These are phyloP conservation scores for Tephrocybe sp. DNA, from an alignment of 768 basidiomycete species.

Conservation along the genomic window DNA sequence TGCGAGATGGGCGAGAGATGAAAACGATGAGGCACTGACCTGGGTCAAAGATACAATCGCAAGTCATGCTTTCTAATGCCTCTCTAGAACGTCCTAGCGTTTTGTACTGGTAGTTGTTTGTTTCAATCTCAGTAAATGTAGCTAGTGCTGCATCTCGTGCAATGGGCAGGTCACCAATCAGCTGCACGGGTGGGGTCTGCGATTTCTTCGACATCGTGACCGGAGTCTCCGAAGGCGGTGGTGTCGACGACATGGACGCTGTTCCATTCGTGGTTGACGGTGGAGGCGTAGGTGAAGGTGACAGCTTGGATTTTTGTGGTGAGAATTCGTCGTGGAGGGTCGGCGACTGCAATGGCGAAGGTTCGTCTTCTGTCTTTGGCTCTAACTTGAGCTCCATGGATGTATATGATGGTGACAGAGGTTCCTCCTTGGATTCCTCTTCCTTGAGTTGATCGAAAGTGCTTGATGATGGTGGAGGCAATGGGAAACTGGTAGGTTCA, in stretches of 20 bases:
- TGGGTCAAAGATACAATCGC: slow-evolving; percentile 85
- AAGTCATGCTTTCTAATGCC: slow-evolving; percentile 89
- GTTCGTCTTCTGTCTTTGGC: slow-evolving; percentile 26
- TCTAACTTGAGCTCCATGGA: slow-evolving; percentile 32
- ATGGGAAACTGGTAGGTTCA: slow-evolving; percentile 15
- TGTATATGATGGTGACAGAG: slow-evolving; percentile 24
- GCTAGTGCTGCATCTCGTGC: slow-evolving; percentile 72
- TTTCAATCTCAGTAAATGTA: slow-evolving; percentile 71
- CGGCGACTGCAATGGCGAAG: slow-evolving; percentile 36
- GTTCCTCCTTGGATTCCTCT: slow-evolving; percentile 26
- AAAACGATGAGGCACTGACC: slow-evolving; percentile 54
- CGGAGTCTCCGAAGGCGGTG: slow-evolving; percentile 30
- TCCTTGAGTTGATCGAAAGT: slow-evolving; percentile 10
- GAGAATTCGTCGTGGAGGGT: slow-evolving; percentile 33
- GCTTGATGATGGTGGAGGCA: slow-evolving; percentile 26
- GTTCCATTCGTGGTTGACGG: slow-evolving; percentile 30
- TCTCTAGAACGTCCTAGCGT: slow-evolving; percentile 87
- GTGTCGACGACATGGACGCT: slow-evolving; percentile 40
- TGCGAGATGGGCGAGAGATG: not conserved
- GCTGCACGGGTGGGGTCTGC: slow-evolving; percentile 46
- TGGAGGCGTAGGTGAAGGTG: slow-evolving; percentile 35
- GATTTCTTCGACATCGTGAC: slow-evolving; percentile 34
- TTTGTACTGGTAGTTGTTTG: slow-evolving; percentile 87
- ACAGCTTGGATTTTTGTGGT: slow-evolving; percentile 33
- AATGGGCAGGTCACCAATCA: slow-evolving; percentile 79